Conservation (phyloP, 345 rosid genomes). For the Rhodamnia rubescens region DNA sequence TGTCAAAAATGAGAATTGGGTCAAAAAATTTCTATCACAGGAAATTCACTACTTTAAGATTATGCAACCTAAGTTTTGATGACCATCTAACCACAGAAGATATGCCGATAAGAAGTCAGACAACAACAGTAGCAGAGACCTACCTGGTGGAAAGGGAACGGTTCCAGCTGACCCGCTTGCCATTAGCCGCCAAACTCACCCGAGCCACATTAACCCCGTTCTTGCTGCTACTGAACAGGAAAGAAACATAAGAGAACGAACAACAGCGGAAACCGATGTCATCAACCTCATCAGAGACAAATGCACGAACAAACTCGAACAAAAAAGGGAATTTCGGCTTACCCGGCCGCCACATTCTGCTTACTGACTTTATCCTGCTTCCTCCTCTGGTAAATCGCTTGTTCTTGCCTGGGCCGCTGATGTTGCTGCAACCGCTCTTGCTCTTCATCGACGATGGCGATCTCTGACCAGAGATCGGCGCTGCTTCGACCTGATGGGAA, state of each 20-base stretch:
- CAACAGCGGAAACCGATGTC: neutral
- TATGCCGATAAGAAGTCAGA: neutral
- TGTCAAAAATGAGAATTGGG: neutral
- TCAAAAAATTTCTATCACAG: rapidly evolving
- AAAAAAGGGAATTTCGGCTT: neutral
- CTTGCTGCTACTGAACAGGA: neutral
- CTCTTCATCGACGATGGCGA: slow-evolving; percentile 20
- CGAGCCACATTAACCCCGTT: slow-evolving; percentile 21
- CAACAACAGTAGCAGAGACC: neutral
- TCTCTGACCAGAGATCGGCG: slow-evolving; percentile 51
- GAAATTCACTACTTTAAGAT: neutral
- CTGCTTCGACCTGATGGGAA: neutral
- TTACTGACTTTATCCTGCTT: slow-evolving; percentile 14
- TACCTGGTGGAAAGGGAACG: slow-evolving; percentile 91
- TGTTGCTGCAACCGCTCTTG: slow-evolving; percentile 4
- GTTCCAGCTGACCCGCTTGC: slow-evolving; percentile 77
- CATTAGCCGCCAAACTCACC: slow-evolving; percentile 34
- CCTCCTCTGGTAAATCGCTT: slow-evolving; percentile 45
- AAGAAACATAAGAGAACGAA: neutral
- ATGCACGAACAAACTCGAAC: neutral
- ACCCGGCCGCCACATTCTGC: slow-evolving; percentile 15
- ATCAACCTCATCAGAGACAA: neutral
- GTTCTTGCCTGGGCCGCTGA: slow-evolving; percentile 10
- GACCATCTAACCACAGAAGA: neutral
- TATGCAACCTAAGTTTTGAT: neutral